phyloP scores from a whole-genome alignment of 1,139 yeast genomes.

The Blastobotrys apis region DNA sequence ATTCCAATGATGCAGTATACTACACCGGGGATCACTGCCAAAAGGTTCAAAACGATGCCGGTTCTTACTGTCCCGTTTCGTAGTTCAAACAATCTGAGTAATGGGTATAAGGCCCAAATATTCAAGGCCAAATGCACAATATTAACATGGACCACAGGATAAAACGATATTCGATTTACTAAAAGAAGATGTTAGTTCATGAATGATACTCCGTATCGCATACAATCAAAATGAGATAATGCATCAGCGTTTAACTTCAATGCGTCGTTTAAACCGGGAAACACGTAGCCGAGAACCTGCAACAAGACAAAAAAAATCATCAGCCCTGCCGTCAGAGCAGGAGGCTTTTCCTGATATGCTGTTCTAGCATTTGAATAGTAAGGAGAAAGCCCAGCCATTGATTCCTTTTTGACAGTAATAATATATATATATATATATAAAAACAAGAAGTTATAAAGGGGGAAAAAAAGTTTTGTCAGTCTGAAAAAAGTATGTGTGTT shows the following conservation, averaged over 20 bases:
- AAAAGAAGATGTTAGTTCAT: not conserved
- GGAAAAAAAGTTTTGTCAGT: too few relatives aligned
- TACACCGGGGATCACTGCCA: constrained; percentile 68
- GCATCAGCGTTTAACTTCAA: constrained; percentile 54
- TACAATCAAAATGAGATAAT: constrained; percentile 48
- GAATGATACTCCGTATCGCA: constrained; percentile 17
- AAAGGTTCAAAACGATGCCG: constrained; percentile 71
- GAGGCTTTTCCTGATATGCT: constrained; percentile 40
- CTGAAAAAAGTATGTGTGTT: too few relatives aligned
- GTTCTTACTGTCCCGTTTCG: constrained; percentile 83
- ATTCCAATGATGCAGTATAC: constrained; percentile 58
- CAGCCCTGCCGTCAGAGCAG: constrained; percentile 68
- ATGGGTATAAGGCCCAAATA: constrained; percentile 55
- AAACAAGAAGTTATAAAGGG: too few relatives aligned
- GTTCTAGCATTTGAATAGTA: too few relatives aligned
- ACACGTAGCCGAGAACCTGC: constrained; percentile 33
- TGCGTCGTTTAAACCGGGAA: constrained; percentile 36
- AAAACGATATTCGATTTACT: constrained; percentile 64
- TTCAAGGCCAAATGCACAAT: constrained; percentile 63
- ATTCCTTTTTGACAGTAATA: too few relatives aligned
- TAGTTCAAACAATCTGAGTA: constrained; percentile 61
- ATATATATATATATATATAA: too few relatives aligned
- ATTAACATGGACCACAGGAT: constrained; percentile 65
- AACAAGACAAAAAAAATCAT: constrained; percentile 49
- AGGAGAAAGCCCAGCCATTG: too few relatives aligned